Evolutionary conservation across 2,329 filamentous ascomycete species (phyloP).

Genomic region (Ophiostoma fasciatum): DNA sequence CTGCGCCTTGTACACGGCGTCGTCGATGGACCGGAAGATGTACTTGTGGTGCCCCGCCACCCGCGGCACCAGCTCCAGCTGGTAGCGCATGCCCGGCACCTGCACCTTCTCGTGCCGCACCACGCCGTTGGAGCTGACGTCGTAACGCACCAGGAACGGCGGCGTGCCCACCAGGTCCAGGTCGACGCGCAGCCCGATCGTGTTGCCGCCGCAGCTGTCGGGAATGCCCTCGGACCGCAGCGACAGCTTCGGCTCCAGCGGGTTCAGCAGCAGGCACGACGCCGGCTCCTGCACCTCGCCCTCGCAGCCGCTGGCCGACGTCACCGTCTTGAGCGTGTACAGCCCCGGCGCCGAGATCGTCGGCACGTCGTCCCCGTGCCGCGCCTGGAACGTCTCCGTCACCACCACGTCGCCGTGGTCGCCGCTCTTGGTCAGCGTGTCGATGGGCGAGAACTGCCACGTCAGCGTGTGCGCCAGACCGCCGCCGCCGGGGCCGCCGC

Average conservation of each 20-base stretch:
- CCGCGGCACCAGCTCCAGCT: conserved; percentile 69
- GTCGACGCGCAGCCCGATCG: conserved; percentile 78
- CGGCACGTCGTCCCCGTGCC: conserved; percentile 47
- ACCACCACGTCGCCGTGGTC: conserved; percentile 50
- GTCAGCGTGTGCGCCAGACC: conserved; percentile 52
- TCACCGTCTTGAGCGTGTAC: conserved; percentile 70
- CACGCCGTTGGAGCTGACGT: conserved; percentile 48
- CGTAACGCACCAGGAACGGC: conserved; percentile 74
- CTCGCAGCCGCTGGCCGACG: conserved; percentile 65
- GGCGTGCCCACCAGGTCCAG: conserved; percentile 85
- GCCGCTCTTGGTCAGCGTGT: conserved; percentile 51
- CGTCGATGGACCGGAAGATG: conserved; percentile 65
- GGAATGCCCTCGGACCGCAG: conserved; percentile 69
- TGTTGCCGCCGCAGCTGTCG: conserved; percentile 89
- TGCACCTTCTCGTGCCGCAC: conserved; percentile 37
- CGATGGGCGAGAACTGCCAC: conserved; percentile 70
- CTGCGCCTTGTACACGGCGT: conserved; percentile 62
- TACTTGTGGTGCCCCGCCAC: conserved; percentile 80
- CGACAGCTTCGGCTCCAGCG: conserved; percentile 66
- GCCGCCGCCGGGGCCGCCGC: background rate
- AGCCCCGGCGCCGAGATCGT: conserved; percentile 64
- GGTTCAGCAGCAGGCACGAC: conserved; percentile 84
- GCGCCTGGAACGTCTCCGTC: conserved; percentile 43
- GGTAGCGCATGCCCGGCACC: conserved; percentile 61
- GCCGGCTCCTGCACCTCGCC: conserved; percentile 88